Percentiles rank a stretch among this genome's conserved stretches.
phyloP scores from a whole-genome alignment of 2,329 filamentous ascomycete genomes.

The Colletotrichum australisinense region DNA sequence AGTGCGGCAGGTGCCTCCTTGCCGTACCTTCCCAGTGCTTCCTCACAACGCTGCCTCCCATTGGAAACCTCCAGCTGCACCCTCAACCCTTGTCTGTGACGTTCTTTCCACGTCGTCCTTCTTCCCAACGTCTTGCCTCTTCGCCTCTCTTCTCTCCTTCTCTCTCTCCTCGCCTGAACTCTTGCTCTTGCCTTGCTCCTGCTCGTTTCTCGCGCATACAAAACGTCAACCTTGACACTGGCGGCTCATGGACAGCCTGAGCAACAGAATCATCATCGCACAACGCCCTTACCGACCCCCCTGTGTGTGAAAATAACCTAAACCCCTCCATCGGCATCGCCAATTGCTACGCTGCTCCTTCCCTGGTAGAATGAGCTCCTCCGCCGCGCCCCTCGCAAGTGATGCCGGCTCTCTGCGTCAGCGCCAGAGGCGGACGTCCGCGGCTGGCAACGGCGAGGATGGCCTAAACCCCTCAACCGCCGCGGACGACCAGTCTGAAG shows the following conservation, averaged over 20 bases:
- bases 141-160: slow-evolving; percentile 4
- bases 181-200: neutral
- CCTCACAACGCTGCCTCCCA: neutral
- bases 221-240: slow-evolving; percentile 5
- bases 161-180: neutral
- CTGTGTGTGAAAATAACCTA: slow-evolving; percentile 30
- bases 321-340: neutral
- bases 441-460: slow-evolving; percentile 18
- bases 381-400: slow-evolving; percentile 32
- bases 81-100: slow-evolving; percentile 25
- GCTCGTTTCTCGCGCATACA: neutral
- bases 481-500: slow-evolving; percentile 9
- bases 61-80: slow-evolving; percentile 18
- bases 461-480: neutral
- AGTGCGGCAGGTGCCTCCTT: neutral
- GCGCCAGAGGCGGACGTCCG: slow-evolving; percentile 21
- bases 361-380: slow-evolving; percentile 37
- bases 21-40: neutral
- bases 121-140: slow-evolving; percentile 13
- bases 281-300: slow-evolving; percentile 34
- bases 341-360: neutral
- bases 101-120: slow-evolving; percentile 18
- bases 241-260: slow-evolving; percentile 34
- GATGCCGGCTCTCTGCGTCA: slow-evolving; percentile 30
- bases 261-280: slow-evolving; percentile 28